A percentile compares a stretch with the other conserved stretches of the same genome.
Conservation (phyloP, 2,329 filamentous ascomycete genomes). For the Exophiala mesophila region DNA sequence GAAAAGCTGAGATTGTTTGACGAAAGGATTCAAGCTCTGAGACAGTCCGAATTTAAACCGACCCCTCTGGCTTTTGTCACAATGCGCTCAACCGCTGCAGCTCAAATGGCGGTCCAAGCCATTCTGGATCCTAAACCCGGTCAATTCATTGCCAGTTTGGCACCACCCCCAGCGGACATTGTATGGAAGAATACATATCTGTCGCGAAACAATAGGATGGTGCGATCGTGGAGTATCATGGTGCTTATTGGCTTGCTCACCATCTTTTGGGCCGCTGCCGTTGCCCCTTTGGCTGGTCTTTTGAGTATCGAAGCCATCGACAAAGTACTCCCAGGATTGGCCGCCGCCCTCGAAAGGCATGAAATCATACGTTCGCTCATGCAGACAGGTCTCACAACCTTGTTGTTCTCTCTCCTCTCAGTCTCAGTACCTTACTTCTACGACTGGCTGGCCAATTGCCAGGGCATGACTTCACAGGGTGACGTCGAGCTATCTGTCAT, state of each 20-base stretch:
- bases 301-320: constrained; percentile 77
- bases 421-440: constrained; percentile 90
- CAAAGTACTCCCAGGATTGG: constrained; percentile 66
- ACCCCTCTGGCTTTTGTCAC: constrained; percentile 91
- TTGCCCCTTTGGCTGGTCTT: constrained; percentile 72
- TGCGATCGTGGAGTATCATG: constrained; percentile 79
- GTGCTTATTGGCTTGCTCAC: constrained; percentile 76
- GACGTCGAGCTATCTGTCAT: constrained; percentile 93
- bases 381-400: constrained; percentile 80
- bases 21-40: constrained; percentile 63
- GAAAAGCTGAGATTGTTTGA: constrained; percentile 77
- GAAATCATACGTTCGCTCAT: constrained; percentile 69
- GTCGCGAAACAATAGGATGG: constrained; percentile 65
- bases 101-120: constrained; percentile 93
- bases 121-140: constrained; percentile 86
- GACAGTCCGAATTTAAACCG: constrained; percentile 69
- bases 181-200: constrained; percentile 93
- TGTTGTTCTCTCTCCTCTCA: constrained; percentile 80
- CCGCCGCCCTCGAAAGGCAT: constrained; percentile 62
- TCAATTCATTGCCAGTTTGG: constrained; percentile 75
- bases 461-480: constrained; percentile 91
- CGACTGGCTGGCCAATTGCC: constrained; percentile 81
- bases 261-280: constrained; percentile 79
- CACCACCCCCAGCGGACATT: constrained; percentile 86
- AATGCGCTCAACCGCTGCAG: constrained; percentile 89